Evolutionary conservation across 23 red algal species (phyloP).

Genomic region (Chondrus crispus): DNA sequence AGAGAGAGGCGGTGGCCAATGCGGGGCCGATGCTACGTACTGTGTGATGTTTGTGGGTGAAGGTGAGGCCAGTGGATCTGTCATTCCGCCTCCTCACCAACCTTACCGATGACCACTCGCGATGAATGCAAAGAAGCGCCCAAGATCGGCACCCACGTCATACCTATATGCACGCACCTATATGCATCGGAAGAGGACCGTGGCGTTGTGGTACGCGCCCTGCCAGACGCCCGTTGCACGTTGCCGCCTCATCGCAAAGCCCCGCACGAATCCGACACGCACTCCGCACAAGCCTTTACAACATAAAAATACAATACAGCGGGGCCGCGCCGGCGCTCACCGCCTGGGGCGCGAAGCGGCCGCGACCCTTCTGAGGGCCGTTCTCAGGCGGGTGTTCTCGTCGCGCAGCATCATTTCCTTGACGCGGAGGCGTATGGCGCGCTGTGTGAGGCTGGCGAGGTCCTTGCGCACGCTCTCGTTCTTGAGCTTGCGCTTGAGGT

Average conservation of each 20-base stretch:
- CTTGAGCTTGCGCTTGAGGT: slow-evolving; percentile 48
- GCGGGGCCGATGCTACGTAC: background rate
- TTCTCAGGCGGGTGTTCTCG: slow-evolving; percentile 55
- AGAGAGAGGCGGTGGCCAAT: background rate
- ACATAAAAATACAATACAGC: background rate
- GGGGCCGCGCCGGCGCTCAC: no score
- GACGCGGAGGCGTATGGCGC: slow-evolving; percentile 30
- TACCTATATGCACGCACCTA: background rate
- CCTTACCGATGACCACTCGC: no score
- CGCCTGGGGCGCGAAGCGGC: no score
- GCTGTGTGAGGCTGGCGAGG: slow-evolving; percentile 39
- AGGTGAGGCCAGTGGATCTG: no score
- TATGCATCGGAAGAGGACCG: background rate
- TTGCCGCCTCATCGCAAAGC: background rate
- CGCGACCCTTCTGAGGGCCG: slow-evolving; percentile 9
- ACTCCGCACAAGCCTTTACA: background rate
- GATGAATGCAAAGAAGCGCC: no score
- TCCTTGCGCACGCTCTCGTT: slow-evolving; percentile 60
- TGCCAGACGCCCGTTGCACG: background rate
- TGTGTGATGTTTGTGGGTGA: background rate
- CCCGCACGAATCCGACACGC: background rate
- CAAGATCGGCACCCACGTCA: no score
- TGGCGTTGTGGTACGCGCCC: background rate
- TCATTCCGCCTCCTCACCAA: no score
- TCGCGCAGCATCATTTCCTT: slow-evolving; percentile 62